Base-by-base conservation (phyloP, 2,329 filamentous ascomycete genomes). In the Alternaria gansuensis region DNA sequence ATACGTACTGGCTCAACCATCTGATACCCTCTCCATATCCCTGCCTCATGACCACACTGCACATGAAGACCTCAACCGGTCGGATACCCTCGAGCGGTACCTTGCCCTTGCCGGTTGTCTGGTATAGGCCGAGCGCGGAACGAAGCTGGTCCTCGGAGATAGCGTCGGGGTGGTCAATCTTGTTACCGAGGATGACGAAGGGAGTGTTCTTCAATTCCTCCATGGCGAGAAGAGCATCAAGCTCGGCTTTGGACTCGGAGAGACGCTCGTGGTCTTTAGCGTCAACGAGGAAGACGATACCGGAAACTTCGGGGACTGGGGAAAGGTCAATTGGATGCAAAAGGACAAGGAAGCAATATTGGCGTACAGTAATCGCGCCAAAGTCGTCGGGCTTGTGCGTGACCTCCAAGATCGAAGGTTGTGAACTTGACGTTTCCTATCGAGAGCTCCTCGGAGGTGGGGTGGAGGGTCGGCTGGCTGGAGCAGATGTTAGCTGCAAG, bases 81-180 rank as follows among this genome's bases (percentile, higher is more conserved):
- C 74, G 58, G 46, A 76, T 76, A 21, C 74, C 74, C 69, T 77
- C 74, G 14, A 75, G 70, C 48, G 74, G 72, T 48, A 77, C 74
- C 62, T 75, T 76, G 62, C 74, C 74, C 70, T 77, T 77, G 54
- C 74, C 74, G 8, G 74, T 77, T 26, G 74, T 77, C 66, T 98
- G 94, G 82, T 96, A 98, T 74, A 99, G 82, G 64, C 95, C 95
- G 59, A 99, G 85, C 79, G 93, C 90, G 78, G 94, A 90, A 79
- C 95, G 88, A 75, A 98, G 86, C 83, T 97, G 92, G 73, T 98
- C 94, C 85, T 99, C 95, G 67, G 90, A 94, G 54, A 98, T 89
- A 64, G 95, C 95, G 70, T 96, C 91, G 53, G 93, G 93, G 83
- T 98, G 93, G 80, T 99, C 95, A 79, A 99, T 99, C 88, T 99